Conservation (phyloP, 1,284 basidiomycete species). For the Coriolopsis trogii region DNA sequence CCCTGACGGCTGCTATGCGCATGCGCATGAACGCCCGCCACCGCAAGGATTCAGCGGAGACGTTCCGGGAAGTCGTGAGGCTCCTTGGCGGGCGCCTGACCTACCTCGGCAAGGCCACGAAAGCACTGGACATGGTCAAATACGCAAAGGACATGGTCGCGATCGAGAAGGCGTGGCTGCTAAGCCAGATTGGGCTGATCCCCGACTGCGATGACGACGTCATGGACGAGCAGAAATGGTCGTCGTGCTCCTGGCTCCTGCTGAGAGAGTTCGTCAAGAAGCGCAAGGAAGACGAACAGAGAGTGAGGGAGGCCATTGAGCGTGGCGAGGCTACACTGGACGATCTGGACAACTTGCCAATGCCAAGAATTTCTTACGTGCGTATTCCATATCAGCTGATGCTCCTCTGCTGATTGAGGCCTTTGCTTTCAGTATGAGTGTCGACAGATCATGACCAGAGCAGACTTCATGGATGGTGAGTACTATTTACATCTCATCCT, state of each 20-base stretch:
- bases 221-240: constrained; percentile 89
- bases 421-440: constrained; percentile 52
- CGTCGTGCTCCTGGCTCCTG: constrained; percentile 77
- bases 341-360: constrained; percentile 45
- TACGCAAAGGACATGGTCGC: constrained; percentile 65
- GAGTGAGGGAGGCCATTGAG: constrained; percentile 42
- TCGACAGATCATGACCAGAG: constrained; percentile 79
- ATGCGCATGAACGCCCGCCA: constrained; percentile 47
- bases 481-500: neutral
- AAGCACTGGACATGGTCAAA: constrained; percentile 60
- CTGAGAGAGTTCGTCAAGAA: constrained; percentile 69
- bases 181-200: constrained; percentile 71
- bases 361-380: constrained; percentile 68
- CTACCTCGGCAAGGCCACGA: constrained; percentile 69
- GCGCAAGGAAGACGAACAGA: constrained; percentile 51
- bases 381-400: constrained; percentile 23
- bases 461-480: constrained; percentile 78
- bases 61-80: constrained; percentile 55
- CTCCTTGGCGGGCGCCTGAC: constrained; percentile 77
- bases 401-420: constrained; percentile 9
- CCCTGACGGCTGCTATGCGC: constrained; percentile 58
- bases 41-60: constrained; percentile 29
- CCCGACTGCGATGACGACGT: constrained; percentile 86
- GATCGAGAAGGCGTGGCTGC: constrained; percentile 79
- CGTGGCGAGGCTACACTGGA: constrained; percentile 40